These are phyloP conservation scores for Pyrenochaeta sp. DNA, from an alignment of 2,329 filamentous ascomycete species.

Conservation along the genomic window DNA sequence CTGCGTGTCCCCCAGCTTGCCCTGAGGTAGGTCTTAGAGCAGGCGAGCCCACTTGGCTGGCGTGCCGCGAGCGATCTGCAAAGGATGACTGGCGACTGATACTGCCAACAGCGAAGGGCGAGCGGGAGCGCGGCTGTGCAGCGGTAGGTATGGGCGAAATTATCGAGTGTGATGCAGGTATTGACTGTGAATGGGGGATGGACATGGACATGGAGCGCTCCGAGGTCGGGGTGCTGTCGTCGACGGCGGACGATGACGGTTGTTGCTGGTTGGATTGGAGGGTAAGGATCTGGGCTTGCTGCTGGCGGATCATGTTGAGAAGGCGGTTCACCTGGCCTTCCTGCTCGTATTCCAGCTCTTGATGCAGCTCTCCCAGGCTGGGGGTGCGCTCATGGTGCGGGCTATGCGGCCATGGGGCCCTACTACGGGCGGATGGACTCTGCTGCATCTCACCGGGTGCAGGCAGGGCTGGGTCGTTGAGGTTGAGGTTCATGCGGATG, in stretches of 20 bases:
- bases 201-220: constrained; percentile 57
- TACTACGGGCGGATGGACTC: constrained; percentile 46
- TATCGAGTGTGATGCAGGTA: constrained; percentile 41
- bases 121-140: constrained; percentile 55
- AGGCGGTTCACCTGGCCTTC: constrained; percentile 83
- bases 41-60: constrained; percentile 54
- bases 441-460: constrained; percentile 73
- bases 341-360: constrained; percentile 81
- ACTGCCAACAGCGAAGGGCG: constrained; percentile 42
- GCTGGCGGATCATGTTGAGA: constrained; percentile 77
- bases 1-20: constrained; percentile 36
- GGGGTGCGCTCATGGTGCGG: constrained; percentile 72
- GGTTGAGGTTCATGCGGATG: constrained; percentile 75
- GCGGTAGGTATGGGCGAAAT: constrained; percentile 54
- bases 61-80: constrained; percentile 46
- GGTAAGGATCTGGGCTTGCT: constrained; percentile 74
- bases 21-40: constrained; percentile 63
- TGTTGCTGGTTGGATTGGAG: constrained; percentile 57
- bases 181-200: constrained; percentile 29
- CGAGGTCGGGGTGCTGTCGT: constrained; percentile 62
- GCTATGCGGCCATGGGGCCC: constrained; percentile 54
- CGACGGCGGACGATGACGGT: constrained; percentile 55
- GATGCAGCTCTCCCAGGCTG: constrained; percentile 79
- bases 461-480: constrained; percentile 74
- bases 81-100: constrained; percentile 57